Base-by-base conservation (phyloP, 176 grass and related monocot genomes). In the Aegilops sharonensis region DNA sequence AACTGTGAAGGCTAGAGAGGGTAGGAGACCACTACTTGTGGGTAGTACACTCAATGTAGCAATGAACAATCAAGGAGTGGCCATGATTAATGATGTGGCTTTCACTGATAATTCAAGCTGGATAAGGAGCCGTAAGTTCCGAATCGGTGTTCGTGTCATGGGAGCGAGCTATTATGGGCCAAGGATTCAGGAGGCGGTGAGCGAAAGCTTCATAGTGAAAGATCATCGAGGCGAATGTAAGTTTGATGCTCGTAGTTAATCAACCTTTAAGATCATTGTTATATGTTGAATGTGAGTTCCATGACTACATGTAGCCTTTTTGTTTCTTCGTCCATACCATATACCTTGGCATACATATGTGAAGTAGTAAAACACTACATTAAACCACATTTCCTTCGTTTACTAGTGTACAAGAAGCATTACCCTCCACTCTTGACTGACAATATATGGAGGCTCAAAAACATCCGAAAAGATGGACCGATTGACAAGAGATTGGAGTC, bases 51-150 rank as follows among this genome's bases (percentile, higher is more conserved):
- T 92, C 2, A 84, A 9, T 64, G 59, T 85, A 0, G 18, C 79
- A 72, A 85, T 90, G 85, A 65, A 72, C 66, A 63, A 36, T 2
- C 68, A 77, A 40, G 94, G 94, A 36, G 56, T 79, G 12, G 86
- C 73, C 2, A 54, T 48, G 9, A 42, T 94, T 64, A 84, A 62
- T 67, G 84, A 92, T 43, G 9, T 97, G 6, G 68, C 59, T 14
- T 87, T 97, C 68, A 97, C 95, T 0, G 95, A 97, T 45, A 97
- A 97, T 27, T 97, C 95, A 10, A 94, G 95, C 14, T 94, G 90
- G 95, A 87, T 92, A 52, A 87, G 84, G 68, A 81, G 83, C 18
- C 13, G 92, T 0, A 88, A 59, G 36, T 97, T 97, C 36, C 81
- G 90, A 54, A 84, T 97, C 21, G 95, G 88, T 10, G 92, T 83